Evolutionary conservation across 1,284 basidiomycete species (phyloP), one percentile per base, ranked within the genome.

Genomic region (Ceratobasidium sp.): DNA sequence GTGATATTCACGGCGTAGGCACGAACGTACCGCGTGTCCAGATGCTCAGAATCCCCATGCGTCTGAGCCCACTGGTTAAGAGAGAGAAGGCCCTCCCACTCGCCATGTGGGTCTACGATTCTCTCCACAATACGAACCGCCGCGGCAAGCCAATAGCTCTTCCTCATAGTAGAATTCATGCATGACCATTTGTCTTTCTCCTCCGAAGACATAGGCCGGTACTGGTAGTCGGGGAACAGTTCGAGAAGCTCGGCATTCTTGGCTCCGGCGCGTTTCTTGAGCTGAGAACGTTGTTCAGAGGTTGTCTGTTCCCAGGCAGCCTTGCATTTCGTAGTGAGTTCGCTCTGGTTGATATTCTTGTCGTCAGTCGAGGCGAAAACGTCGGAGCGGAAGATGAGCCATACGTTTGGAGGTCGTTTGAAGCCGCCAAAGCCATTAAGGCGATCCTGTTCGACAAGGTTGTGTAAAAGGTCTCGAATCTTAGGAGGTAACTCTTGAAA

Each of bases 361-460:
- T 39, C 51, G 19, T 54, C 49, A 37, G 34, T 27, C 14, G 48
- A 19, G 6, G 64, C 64, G 9, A 68, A 48, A 9, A 39, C 37
- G 9, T 68, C 64, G 13, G 64, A 68, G 29, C 64, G 64, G 22
- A 54, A 68, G 51, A 68, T 13, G 9, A 68, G 51, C 64, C 64
- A 68, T 27, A 37, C 49, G 31, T 68, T 68, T 5, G 64, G 64
- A 31, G 64, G 49, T 46, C 64, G 64, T 41, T 68, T 68, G 31
- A 68, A 27, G 51, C 49, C 13, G 39, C 64, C 64, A 29, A 41
- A 68, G 19, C 37, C 31, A 31, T 68, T 68, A 6, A 68, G 31
- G 9, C 49, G 64, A 37, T 68, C 34, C 2, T 54, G 49, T 68
- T 37, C 14, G 19, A 68, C 24, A 19, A 68, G 48, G 14, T 54